phyloP scores from a whole-genome alignment of 306 rosid species.

The Trifolium pratense region DNA sequence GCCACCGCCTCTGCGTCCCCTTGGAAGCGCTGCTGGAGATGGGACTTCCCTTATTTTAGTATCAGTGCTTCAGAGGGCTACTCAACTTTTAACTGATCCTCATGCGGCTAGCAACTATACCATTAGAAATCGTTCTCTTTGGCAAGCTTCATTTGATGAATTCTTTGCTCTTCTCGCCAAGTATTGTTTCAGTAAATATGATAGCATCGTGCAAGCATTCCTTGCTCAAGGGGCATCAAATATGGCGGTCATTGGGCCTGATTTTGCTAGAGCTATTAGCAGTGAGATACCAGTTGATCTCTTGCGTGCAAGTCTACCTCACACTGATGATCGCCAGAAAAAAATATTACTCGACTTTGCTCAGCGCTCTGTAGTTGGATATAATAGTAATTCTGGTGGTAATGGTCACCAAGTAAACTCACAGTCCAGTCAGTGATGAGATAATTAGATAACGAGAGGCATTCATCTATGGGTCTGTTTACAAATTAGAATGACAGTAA shows the following conservation, averaged over 20 bases:
- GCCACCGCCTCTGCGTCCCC: conserved; percentile 94
- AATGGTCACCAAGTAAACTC: conserved; percentile 58
- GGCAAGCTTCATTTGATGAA: conserved; percentile 96
- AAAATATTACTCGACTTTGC: conserved; percentile 75
- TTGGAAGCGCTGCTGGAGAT: conserved; percentile 86
- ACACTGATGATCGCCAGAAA: conserved; percentile 82
- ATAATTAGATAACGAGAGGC: conserved; percentile 42
- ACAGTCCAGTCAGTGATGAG: conserved; percentile 72
- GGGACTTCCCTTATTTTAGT: conserved; percentile 85
- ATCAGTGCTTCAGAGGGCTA: conserved; percentile 89
- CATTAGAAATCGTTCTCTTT: conserved; percentile 68
- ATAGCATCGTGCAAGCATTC: conserved; percentile 69
- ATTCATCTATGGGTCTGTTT: conserved; percentile 38
- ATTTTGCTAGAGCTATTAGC: conserved; percentile 72
- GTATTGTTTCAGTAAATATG: conserved; percentile 85
- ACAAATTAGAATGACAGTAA: conserved; percentile 25
- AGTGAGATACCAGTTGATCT: conserved; percentile 97
- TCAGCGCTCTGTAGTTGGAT: conserved; percentile 76
- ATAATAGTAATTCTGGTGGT: conserved; percentile 58
- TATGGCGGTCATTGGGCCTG: conserved; percentile 60
- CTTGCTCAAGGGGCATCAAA: conserved; percentile 59
- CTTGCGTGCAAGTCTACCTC: conserved; percentile 92
- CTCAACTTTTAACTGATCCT: conserved; percentile 83
- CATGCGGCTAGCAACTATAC: conserved; percentile 75
- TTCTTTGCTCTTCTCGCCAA: conserved; percentile 80